Evolutionary conservation across 768 basidiomycete genomes (phyloP), one percentile per base, ranked within the genome.

Genomic region (Russula ochroleuca): DNA sequence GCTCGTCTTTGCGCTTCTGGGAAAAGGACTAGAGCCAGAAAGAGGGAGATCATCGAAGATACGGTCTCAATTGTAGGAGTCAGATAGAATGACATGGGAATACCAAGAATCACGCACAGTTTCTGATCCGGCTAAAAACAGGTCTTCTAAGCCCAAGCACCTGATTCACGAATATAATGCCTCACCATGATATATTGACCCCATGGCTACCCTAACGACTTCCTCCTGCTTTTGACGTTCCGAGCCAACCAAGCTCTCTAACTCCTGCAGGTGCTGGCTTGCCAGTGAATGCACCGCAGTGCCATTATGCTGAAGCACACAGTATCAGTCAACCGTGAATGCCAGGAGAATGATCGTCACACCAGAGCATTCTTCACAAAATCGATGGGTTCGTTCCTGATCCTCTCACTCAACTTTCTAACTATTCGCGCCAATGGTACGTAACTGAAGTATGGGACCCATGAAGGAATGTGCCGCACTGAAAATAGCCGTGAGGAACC

Each of bases 1-100:
- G 71, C 72, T 25, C 68, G 63, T 17, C 47, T 57, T 48, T 72
- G 70, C 8, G 69, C 69, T 1, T 73, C 69, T 15, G 74, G 74
- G 49, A 70, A 54, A n/a, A 71, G 64, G 2, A 69, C 38, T 63
- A 75, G 72, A 2, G 70, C 67, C 19, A 75, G 57, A 33, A 74
- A 41, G 21, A 75, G 70, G 3, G 62, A 64, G n/a, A 61, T 15
- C n/a, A 71, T 38, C 3, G 53, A n/a, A 8, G 69, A 48, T 14
- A 61, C 58, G 13, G 65, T 64, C 72, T 73, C 53, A 5, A n/a
- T 38, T 13, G 40, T 19, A 5, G 54, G 48, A 41, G 55, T 43
- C 17, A 59, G 56, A 2, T 59, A 40, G 40, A 51, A 35, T 0
- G 25, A 35, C 2, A 37, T 40, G 10, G 9, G 15, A 55, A 31